phyloP scores from a whole-genome alignment of 768 basidiomycete genomes.

The Termitomyces sp. region DNA sequence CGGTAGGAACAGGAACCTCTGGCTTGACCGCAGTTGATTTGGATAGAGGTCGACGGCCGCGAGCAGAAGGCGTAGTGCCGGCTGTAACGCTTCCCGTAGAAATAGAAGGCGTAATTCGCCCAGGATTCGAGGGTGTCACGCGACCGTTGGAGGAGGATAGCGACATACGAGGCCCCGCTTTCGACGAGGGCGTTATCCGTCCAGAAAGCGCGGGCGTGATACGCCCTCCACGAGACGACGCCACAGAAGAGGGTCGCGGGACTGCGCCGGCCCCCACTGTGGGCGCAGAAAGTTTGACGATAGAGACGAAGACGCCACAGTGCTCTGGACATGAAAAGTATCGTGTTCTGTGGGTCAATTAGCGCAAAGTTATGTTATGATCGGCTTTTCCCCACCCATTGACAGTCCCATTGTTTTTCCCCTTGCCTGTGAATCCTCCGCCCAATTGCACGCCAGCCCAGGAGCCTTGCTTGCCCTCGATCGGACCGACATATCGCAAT shows the following conservation, averaged over 20 bases:
- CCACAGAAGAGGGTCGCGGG: constrained; percentile 70
- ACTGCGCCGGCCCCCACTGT: constrained; percentile 53
- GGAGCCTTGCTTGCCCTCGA: constrained; percentile 81
- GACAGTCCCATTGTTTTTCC: constrained; percentile 93
- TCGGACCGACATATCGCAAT: constrained; percentile 75
- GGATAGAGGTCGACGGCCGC: constrained; percentile 19
- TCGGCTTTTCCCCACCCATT: constrained; percentile 57
- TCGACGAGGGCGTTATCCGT: constrained; percentile 42
- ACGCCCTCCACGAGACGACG: constrained; percentile 62
- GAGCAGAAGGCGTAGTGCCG: constrained; percentile 31
- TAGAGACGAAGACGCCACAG: constrained; percentile 89
- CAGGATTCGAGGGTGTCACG: constrained; percentile 34
- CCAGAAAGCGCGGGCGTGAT: constrained; percentile 54
- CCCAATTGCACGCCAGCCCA: constrained; percentile 94
- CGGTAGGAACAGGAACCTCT: constrained; percentile 25
- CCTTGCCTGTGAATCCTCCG: constrained; percentile 82
- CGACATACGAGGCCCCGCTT: constrained; percentile 19
- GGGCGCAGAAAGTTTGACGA: constrained; percentile 73
- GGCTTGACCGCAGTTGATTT: constrained; percentile 27
- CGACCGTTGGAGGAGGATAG: constrained; percentile 36
- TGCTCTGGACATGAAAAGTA: constrained; percentile 84
- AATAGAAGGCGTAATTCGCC: constrained; percentile 45
- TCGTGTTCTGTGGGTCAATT: constrained; percentile 45
- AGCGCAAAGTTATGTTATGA: neutral
- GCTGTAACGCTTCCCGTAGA: constrained; percentile 32